Percentiles rank a stretch among this genome's conserved stretches.
phyloP scores from a whole-genome alignment of 768 basidiomycete genomes.

The Dentipellis sp. region DNA sequence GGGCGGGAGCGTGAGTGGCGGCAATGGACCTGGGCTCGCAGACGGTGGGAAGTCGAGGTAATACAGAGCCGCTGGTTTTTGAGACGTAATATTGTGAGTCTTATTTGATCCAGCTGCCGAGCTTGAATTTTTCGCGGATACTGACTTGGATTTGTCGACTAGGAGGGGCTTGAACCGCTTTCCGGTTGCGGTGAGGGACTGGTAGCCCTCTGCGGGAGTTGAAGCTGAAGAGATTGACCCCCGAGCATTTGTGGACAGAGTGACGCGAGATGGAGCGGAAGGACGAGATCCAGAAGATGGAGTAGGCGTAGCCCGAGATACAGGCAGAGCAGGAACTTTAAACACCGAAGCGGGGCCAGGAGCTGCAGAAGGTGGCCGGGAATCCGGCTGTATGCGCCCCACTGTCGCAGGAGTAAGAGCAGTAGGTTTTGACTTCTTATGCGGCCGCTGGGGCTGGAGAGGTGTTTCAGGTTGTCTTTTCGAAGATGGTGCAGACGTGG shows the following conservation, averaged over 20 bases:
- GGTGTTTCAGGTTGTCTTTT: not conserved
- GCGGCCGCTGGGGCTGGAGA: not conserved
- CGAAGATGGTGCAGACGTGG: too few relatives aligned
- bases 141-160: not conserved
- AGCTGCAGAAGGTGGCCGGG: not conserved
- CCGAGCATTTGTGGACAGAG: too few relatives aligned
- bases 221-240: too few relatives aligned
- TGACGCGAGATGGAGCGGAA: too few relatives aligned
- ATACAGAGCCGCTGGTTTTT: not conserved
- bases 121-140: too few relatives aligned
- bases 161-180: slow-evolving; percentile 24
- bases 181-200: not conserved
- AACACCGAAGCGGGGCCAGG: not conserved
- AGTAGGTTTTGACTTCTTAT: not conserved
- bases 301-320: not conserved
- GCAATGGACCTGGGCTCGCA: slow-evolving; percentile 19
- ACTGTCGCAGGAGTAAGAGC: not conserved
- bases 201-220: slow-evolving; percentile 6
- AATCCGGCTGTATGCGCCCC: not conserved
- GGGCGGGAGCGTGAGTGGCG: slow-evolving; percentile 46
- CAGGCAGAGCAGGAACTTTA: not conserved
- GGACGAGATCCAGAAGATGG: too few relatives aligned
- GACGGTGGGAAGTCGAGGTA: slow-evolving; percentile 29
- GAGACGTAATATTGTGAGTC: not conserved
- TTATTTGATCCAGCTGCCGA: too few relatives aligned